These are phyloP conservation scores for Syzygium malaccense DNA, from an alignment of 441 rosid species.

Conservation along the genomic window DNA sequence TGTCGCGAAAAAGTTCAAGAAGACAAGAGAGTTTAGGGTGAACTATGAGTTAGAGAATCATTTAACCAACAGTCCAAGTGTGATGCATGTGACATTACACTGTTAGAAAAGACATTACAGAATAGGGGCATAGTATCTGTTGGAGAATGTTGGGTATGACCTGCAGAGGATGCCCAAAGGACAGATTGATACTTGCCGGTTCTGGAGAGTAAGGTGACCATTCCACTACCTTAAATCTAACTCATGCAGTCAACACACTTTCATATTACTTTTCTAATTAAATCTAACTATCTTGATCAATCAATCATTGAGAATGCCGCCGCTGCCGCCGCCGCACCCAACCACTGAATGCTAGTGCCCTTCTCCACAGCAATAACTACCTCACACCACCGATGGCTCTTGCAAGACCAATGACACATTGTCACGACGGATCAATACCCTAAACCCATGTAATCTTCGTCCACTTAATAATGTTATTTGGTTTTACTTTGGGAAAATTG, in stretches of 20 bases:
- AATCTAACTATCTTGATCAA: not conserved
- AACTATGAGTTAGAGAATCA: not conserved
- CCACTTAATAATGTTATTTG: not conserved
- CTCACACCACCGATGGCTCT: not conserved
- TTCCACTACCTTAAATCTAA: not conserved
- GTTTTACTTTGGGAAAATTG: not conserved
- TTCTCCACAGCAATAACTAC: not conserved
- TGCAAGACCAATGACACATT: not conserved
- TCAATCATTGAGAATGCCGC: not conserved
- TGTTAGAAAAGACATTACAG: not conserved
- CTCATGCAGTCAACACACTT: not conserved
- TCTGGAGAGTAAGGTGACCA: not conserved
- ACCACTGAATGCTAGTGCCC: not conserved
- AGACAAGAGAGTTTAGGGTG: not conserved
- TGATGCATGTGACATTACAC: not conserved
- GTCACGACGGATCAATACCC: not conserved
- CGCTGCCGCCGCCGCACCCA: not conserved
- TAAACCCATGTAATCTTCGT: not conserved
- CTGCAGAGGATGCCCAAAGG: not conserved
- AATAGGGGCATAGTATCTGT: not conserved
- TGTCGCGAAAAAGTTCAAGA: not conserved
- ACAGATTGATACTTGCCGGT: not conserved
- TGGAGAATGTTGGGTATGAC: not conserved
- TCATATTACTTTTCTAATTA: not conserved
- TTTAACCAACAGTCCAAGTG: not conserved